Percentiles rank a stretch among this genome's conserved stretches.
These are phyloP conservation scores for Fabrea salina DNA, from an alignment of 169 alveolate species.

Conservation along the genomic window DNA sequence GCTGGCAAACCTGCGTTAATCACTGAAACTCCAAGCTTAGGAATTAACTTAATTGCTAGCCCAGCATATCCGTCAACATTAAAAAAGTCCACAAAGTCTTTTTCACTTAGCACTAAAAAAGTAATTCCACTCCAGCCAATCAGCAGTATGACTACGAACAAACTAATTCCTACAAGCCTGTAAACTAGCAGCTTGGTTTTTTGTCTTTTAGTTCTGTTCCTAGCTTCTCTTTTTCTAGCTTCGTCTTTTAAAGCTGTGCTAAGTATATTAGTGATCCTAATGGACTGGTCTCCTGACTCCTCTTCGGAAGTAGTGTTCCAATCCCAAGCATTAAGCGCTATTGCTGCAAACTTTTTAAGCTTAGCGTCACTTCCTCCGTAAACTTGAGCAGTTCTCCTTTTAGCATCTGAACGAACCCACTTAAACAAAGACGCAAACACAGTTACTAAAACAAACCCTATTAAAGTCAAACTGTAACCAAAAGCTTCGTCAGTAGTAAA, in stretches of 20 bases:
- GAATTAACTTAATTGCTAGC: constrained; percentile 20
- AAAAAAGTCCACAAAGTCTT: constrained; percentile 18
- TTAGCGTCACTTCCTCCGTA: constrained; percentile 43
- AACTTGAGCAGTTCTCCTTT: constrained; percentile 11
- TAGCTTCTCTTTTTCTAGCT: constrained; percentile 34
- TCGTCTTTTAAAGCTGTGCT: constrained; percentile 43
- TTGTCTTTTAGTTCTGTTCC: constrained; percentile 34
- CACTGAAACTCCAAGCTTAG: constrained; percentile 38
- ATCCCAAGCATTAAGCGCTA: constrained; percentile 50
- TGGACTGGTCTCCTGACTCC: constrained; percentile 33
- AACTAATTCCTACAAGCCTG: constrained; percentile 17
- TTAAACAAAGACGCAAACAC: constrained; percentile 10
- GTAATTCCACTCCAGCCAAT: constrained; percentile 46
- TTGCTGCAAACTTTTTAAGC: constrained; percentile 36
- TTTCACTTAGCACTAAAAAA: constrained; percentile 26
- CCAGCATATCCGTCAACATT: background rate
- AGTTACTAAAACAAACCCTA: constrained; percentile 25
- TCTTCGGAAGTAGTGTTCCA: constrained; percentile 34
- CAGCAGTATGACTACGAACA: background rate
- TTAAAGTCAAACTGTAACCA: constrained; percentile 30
- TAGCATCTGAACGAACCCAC: constrained; percentile 39
- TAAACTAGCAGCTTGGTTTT: constrained; percentile 29
- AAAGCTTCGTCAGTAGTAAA: constrained; percentile 24
- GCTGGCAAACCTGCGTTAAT: constrained; percentile 47
- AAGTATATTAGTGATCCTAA: constrained; percentile 16